Conservation (phyloP, 768 basidiomycete species). For the Mycena polygramma region DNA sequence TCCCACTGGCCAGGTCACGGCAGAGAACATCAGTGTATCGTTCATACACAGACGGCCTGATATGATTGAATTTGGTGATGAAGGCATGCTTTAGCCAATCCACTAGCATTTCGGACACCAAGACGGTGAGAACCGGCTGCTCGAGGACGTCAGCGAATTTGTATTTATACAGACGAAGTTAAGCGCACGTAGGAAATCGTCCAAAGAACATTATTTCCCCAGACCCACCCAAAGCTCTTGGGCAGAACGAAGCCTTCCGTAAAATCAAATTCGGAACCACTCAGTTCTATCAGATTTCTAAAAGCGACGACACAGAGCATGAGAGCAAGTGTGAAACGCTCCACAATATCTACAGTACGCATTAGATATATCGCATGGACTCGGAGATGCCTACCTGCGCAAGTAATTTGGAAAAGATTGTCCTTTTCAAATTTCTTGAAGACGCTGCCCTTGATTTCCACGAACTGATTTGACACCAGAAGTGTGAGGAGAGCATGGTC, state of each 20-base stretch:
- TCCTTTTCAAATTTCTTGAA: slow-evolving; percentile 99
- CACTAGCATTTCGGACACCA: slow-evolving; percentile 92
- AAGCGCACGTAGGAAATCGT: slow-evolving; percentile 90
- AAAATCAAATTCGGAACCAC: slow-evolving; percentile 89
- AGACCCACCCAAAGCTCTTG: slow-evolving; percentile 87
- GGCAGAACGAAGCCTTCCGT: slow-evolving; percentile 80
- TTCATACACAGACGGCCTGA: slow-evolving; percentile 94
- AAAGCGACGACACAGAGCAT: slow-evolving; percentile 95
- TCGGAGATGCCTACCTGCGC: slow-evolving; percentile 74
- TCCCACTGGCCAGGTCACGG: slow-evolving; percentile 88
- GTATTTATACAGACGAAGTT: slow-evolving; percentile 1
- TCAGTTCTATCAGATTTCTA: slow-evolving; percentile 94
- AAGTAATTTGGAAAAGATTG: slow-evolving; percentile 97
- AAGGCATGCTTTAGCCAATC: slow-evolving; percentile 99
- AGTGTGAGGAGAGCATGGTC: slow-evolving; percentile 95
- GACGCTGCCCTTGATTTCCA: slow-evolving; percentile 99
- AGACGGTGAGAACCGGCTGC: slow-evolving; percentile 92
- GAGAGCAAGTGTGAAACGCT: slow-evolving; percentile 91
- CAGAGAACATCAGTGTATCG: slow-evolving; percentile 96
- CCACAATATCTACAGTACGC: slow-evolving; percentile 85
- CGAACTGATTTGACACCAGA: slow-evolving; percentile 97
- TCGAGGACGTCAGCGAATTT: slow-evolving; percentile 10
- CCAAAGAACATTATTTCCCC: slow-evolving; percentile 84
- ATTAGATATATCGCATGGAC: background rate
- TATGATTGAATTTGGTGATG: slow-evolving; percentile 99